Conservation (phyloP, 192 early-diverging fungal species). For the Backusella sp. region DNA sequence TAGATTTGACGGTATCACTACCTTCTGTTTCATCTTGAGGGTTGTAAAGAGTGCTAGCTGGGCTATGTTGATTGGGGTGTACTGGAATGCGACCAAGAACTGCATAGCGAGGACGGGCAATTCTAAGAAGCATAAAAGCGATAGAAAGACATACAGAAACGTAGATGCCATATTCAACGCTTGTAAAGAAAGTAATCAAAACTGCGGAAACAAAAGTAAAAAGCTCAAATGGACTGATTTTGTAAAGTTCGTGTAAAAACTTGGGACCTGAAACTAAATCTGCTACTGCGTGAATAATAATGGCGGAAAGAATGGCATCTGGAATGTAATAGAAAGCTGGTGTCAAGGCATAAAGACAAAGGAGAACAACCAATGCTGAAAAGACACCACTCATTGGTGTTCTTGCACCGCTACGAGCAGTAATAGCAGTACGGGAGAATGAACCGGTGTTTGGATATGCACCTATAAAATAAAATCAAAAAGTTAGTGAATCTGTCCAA, state of each 20-base stretch:
- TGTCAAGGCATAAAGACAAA: slow-evolving; percentile 75
- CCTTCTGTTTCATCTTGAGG: neutral
- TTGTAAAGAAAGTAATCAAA: slow-evolving; percentile 60
- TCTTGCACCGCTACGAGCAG: slow-evolving; percentile 78
- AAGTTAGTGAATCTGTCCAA: neutral
- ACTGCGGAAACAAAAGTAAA: slow-evolving; percentile 45
- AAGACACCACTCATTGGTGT: slow-evolving; percentile 75
- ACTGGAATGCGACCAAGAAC: slow-evolving; percentile 42
- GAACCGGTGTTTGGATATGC: slow-evolving; percentile 87
- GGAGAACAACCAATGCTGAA: slow-evolving; percentile 72
- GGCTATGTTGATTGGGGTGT: neutral
- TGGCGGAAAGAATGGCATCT: slow-evolving; percentile 67
- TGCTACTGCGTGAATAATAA: slow-evolving; percentile 81
- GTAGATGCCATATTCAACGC: slow-evolving; percentile 71
- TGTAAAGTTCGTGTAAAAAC: slow-evolving; percentile 56
- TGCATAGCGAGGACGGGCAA: slow-evolving; percentile 65
- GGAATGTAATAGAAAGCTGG: slow-evolving; percentile 82
- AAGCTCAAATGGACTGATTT: slow-evolving; percentile 54
- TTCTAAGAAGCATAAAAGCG: slow-evolving; percentile 70
- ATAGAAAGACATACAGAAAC: slow-evolving; percentile 68
- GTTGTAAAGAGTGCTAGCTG: neutral
- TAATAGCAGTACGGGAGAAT: slow-evolving; percentile 89
- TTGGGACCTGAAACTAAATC: slow-evolving; percentile 64
- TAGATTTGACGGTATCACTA: neutral
- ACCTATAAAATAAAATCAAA: neutral